Conservation (phyloP, 2,329 filamentous ascomycete genomes). For the Myotisia sp. region DNA sequence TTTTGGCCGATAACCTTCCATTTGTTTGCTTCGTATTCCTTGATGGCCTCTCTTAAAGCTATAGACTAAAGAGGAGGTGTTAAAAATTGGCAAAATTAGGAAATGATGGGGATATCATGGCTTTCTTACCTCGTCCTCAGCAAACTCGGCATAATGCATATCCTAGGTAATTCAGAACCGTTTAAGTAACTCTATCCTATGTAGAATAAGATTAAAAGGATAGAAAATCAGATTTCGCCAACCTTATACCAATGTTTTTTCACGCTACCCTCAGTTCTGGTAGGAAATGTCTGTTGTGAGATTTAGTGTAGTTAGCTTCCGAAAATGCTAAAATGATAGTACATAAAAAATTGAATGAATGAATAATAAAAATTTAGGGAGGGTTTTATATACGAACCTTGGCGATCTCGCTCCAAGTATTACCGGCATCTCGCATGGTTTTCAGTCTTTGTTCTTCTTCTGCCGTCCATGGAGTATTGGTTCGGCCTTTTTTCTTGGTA, state of each 20-base stretch:
- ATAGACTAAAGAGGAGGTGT: slow-evolving; percentile 20
- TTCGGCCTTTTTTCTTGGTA: slow-evolving; percentile 69
- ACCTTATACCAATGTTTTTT: slow-evolving; percentile 99
- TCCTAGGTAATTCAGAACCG: slow-evolving; percentile 44
- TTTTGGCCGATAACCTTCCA: slow-evolving; percentile 97
- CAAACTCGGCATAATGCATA: slow-evolving; percentile 99
- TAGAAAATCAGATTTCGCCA: slow-evolving; percentile 20
- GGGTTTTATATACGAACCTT: slow-evolving; percentile 47
- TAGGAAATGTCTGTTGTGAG: slow-evolving; percentile 61
- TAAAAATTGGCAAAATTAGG: slow-evolving; percentile 10
- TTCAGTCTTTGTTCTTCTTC: slow-evolving; percentile 86
- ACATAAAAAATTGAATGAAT: not conserved
- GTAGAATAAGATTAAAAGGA: not conserved
- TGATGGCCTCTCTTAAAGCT: slow-evolving; percentile 74
- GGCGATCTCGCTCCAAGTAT: slow-evolving; percentile 95
- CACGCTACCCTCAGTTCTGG: slow-evolving; percentile 87
- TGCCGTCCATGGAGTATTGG: slow-evolving; percentile 97
- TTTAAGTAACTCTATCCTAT: not conserved
- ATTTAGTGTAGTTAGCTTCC: slow-evolving; percentile 3
- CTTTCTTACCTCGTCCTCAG: slow-evolving; percentile 69
- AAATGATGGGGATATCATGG: slow-evolving; percentile 11
- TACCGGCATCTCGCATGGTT: slow-evolving; percentile 82
- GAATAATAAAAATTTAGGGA: not conserved
- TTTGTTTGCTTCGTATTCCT: slow-evolving; percentile 96
- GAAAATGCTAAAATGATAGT: not conserved